Evolutionary conservation across 1,139 yeast genomes (phyloP), one percentile per base, ranked within the genome.

Genomic region (Sugiyamaella castrensis): DNA sequence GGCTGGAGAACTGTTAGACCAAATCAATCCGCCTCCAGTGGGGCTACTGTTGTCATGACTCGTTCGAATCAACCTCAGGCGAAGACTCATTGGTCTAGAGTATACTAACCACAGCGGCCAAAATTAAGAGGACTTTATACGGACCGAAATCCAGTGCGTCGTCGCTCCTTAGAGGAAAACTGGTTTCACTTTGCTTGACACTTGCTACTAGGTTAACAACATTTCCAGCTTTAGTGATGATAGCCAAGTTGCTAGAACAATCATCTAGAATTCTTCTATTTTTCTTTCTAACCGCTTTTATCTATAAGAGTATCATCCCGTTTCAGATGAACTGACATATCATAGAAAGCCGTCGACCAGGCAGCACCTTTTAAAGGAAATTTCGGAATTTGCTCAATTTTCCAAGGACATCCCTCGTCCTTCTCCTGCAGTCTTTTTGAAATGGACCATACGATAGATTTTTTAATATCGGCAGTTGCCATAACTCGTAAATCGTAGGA

Each of bases 261-360:
- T 19, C 24, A 42, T 30, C 16, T 24, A 38, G 15, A 35, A 12
- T 29, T 32, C 15, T 35, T 30, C 49, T 34, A 40, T 27, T n/a
- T 28, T 19, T 19, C 24, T 19, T 4, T 46, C 32, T 6, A n/a
- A 31, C 58, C 59, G 60, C 37, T 26, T 12, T 13, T 26, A 34
- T 13, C 19, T 13, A 10, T 29, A 12, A 35, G 12, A 12, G 5
- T 5, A 19, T 19, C 24, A 19, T 19, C 27, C 26, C 30, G 15
- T 33, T 37, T 40, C 8, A 38, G 28, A 38, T 67, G 69, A 16
- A 69, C 48, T 1, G 71, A 69, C 37, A 64, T 47, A 39, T 66
- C 67, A 40, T 66, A 65, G 47, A 69, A 64, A 1, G 72, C 71
- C n/a, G 60, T 48, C 50, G 57, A 60, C 70, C 70, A 69, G 13